A percentile compares a stretch with the other conserved stretches of the same genome.
phyloP scores from a whole-genome alignment of 805 yeast species.

The Spathaspora boniae region DNA sequence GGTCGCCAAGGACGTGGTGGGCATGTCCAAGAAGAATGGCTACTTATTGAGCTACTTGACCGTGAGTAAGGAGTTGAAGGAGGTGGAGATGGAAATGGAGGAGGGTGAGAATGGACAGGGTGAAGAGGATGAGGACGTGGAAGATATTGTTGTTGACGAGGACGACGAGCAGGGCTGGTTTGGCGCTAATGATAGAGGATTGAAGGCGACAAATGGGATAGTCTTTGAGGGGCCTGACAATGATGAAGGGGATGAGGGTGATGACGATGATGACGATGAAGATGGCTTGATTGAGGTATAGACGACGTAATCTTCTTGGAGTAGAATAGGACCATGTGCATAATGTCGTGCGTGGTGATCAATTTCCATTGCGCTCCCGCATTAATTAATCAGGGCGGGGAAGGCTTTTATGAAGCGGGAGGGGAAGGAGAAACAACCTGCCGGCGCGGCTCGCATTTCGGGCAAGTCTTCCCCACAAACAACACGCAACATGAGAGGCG shows the following conservation, averaged over 20 bases:
- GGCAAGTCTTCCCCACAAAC: too few species aligned
- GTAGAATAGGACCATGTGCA: too few species aligned
- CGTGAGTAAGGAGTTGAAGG: constrained; percentile 18
- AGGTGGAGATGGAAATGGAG: constrained; percentile 16
- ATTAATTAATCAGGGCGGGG: too few species aligned
- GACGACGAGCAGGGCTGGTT: constrained; percentile 33
- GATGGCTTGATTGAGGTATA: constrained; percentile 10
- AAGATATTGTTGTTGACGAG: constrained; percentile 11
- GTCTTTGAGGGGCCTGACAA: constrained; percentile 10
- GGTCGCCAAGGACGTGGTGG: constrained; percentile 69
- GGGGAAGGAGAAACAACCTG: too few species aligned
- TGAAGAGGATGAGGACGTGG: constrained; percentile 22
- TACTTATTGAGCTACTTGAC: constrained; percentile 53
- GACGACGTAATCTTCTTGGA: too few species aligned
- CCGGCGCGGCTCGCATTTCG: too few species aligned
- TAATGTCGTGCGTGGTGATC: too few species aligned
- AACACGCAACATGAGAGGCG: too few species aligned
- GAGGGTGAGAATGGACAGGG: constrained; percentile 21
- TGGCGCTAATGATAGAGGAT: constrained; percentile 20
- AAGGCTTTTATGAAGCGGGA: too few species aligned
- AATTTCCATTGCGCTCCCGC: too few species aligned
- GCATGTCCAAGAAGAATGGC: constrained; percentile 49
- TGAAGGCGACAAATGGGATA: constrained; percentile 12
- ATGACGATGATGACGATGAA: constrained; percentile 8
- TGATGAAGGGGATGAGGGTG: constrained; percentile 10